Conservation (phyloP, 148 eudicot genomes). For the Rhododendron henanense region DNA sequence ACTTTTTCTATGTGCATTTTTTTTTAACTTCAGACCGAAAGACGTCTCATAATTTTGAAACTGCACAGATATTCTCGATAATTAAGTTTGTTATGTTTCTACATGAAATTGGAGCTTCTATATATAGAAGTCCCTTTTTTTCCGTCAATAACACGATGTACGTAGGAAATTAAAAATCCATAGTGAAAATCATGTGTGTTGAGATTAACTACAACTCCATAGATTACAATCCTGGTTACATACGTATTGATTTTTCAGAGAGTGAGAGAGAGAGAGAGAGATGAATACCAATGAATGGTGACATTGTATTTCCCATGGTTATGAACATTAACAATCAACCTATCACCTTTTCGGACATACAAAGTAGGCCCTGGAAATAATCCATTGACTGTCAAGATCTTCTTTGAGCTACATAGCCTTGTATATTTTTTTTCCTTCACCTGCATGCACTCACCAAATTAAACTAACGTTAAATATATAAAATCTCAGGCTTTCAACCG, state of each 20-base stretch:
- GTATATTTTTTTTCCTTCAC: background rate
- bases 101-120: background rate
- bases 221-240: no score
- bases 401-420: background rate
- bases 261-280: conserved; percentile 3
- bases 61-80: background rate
- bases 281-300: conserved; percentile 3
- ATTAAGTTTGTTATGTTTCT: background rate
- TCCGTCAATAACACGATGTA: no score
- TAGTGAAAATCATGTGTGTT: background rate
- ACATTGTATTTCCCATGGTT: background rate
- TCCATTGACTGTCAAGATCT: conserved; percentile 1
- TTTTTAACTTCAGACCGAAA: background rate
- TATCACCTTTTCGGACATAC: background rate
- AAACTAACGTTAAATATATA: background rate
- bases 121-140: background rate
- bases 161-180: no score
- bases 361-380: background rate
- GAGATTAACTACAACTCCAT: no score
- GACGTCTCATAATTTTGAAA: background rate
- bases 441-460: conserved; percentile 4
- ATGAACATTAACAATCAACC: background rate
- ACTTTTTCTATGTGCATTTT: no score
- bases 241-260: background rate
- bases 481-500: background rate